Base-by-base conservation (phyloP, 1,284 basidiomycete genomes). In the Butyriboletus appendiculatus region DNA sequence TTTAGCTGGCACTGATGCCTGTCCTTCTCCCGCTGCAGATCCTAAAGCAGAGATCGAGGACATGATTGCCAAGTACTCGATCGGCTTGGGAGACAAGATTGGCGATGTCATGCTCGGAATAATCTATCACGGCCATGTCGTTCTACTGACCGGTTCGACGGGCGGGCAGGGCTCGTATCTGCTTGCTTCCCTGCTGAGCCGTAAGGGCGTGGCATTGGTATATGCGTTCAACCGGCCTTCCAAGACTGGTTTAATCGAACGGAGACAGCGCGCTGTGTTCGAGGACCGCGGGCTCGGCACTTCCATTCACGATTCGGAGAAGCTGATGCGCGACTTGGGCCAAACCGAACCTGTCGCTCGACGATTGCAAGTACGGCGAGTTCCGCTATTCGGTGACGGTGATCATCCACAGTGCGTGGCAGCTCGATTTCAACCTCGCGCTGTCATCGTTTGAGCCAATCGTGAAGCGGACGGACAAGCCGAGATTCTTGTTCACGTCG, bases 351-450 rank as follows among this genome's bases (percentile, higher is more conserved):
- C 58, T 73, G 3, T 70, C 64, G 14, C 55, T 75, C 45, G 54
- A 62, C 30, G 53, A 54, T 3, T 22, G 42, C 12, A 48, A 60
- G 14, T 68, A 24, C 30, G 51, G 54, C 5, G 50, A 68, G 56
- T 58, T 73, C 22, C 59, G 58, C 7, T 40, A 56, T 34, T 58
- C 59, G 15, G 56, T 65, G 11, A 69, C 67, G 1, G 34, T 59
- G 24, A 62, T 74, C 10, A 62, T 73, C 10, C 72, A 71, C 48
- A 65, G 61, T 15, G 72, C 68, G 1, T 76, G 70, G 69, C 60
- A 66, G 1, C 59, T 75, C 4, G 68, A 76, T 57, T 76, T 75
- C 58, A 75, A 74, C 16, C 55, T 74, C 1, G 57, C 62, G 6
- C 47, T 74, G 14, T 55, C 63, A 2, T 74, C 73, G 2, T 73